phyloP scores from a whole-genome alignment of 2,329 filamentous ascomycete genomes.

The Ustulina deusta region DNA sequence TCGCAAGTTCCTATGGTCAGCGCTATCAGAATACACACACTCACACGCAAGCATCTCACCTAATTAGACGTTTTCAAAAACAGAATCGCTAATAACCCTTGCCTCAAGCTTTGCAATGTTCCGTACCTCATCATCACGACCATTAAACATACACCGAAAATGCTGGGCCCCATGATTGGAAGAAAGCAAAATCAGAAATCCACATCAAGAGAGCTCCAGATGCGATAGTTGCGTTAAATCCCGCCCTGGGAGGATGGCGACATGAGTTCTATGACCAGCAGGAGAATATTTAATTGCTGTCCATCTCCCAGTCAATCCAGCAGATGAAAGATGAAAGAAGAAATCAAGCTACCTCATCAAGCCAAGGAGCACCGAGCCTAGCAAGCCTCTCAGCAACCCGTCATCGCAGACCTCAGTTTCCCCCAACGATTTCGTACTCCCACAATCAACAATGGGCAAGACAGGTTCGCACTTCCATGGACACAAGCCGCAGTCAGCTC shows the following conservation, averaged over 20 bases:
- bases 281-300: conserved; percentile 3
- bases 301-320: background rate
- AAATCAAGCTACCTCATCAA: background rate
- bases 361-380: background rate
- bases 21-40: too few species aligned
- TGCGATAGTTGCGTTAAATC: background rate
- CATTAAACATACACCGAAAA: background rate
- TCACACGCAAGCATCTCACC: too few species aligned
- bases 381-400: background rate
- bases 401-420: background rate
- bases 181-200: conserved; percentile 6
- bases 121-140: background rate
- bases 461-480: background rate
- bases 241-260: background rate
- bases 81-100: background rate
- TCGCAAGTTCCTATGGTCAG: background rate
- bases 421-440: background rate
- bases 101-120: background rate
- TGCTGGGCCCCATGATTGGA: background rate
- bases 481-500: background rate
- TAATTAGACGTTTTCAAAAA: too few species aligned
- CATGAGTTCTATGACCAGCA: background rate
- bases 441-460: conserved; percentile 3
- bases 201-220: background rate
- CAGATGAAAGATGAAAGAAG: background rate